These are phyloP conservation scores for Quercus glauca DNA, from an alignment of 306 rosid species.

Conservation along the genomic window DNA sequence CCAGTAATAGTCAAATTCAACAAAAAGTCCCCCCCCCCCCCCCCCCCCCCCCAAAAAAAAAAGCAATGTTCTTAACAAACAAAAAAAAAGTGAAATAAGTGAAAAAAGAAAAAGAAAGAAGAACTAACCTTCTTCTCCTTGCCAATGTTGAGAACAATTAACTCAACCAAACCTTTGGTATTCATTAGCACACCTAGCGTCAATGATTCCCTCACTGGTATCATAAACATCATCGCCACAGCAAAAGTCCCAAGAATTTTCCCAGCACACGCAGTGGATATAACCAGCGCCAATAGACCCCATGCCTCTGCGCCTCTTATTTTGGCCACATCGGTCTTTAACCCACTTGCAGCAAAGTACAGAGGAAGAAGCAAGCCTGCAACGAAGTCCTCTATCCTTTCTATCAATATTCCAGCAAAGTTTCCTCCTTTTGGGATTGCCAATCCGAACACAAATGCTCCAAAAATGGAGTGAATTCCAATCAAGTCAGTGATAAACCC, in stretches of 20 bases:
- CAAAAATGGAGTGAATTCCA: conserved; percentile 81
- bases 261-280: conserved; percentile 67
- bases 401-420: conserved; percentile 54
- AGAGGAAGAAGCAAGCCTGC: conserved; percentile 75
- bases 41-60: too few species aligned
- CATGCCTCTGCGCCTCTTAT: conserved; percentile 55
- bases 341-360: conserved; percentile 81
- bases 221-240: conserved; percentile 62
- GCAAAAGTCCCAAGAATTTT: conserved; percentile 71
- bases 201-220: conserved; percentile 64
- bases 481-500: conserved; percentile 75
- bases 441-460: conserved; percentile 81
- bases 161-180: conserved; percentile 88
- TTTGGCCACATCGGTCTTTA: conserved; percentile 75
- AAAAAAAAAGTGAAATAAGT: too few species aligned
- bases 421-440: conserved; percentile 66
- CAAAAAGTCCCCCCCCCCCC: too few species aligned
- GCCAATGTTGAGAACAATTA: conserved; percentile 92
- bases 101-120: not conserved
- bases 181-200: conserved; percentile 88
- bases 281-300: conserved; percentile 67
- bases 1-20: too few species aligned
- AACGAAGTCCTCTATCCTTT: conserved; percentile 80
- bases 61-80: not conserved
- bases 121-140: conserved; percentile 80